phyloP scores from a whole-genome alignment of 148 eudicot genomes.

The Spergularia bocconei region DNA sequence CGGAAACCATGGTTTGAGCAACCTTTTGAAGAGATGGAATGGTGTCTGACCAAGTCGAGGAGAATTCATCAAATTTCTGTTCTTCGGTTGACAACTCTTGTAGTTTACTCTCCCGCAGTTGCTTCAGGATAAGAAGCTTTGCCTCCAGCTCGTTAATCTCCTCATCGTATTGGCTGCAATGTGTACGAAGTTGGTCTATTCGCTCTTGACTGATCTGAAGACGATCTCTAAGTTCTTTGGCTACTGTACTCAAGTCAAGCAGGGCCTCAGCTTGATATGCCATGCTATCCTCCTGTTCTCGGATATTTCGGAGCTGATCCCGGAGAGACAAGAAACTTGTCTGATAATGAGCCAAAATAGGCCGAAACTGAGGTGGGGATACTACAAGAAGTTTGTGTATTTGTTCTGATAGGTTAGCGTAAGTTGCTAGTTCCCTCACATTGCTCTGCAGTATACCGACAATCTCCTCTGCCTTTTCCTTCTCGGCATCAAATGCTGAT shows the following conservation, averaged over 20 bases:
- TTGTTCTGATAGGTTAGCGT: slow-evolving; percentile 20
- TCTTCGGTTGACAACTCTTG: slow-evolving; percentile 19
- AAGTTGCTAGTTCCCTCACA: slow-evolving; percentile 15
- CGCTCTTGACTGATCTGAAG: slow-evolving; percentile 17
- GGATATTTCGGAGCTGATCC: slow-evolving; percentile 17
- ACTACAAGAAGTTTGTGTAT: slow-evolving; percentile 19
- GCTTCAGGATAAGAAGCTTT: slow-evolving; percentile 17
- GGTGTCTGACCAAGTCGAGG: slow-evolving; percentile 18
- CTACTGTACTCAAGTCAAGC: slow-evolving; percentile 9
- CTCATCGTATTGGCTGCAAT: slow-evolving; percentile 15
- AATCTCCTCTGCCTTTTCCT: slow-evolving; percentile 20
- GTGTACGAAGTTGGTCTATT: slow-evolving; percentile 15
- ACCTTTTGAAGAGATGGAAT: slow-evolving; percentile 22
- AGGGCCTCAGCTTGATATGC: slow-evolving; percentile 14
- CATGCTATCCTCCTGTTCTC: slow-evolving; percentile 8
- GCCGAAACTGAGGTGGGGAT: slow-evolving; percentile 24
- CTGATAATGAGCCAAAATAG: slow-evolving; percentile 21
- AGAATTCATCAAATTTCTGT: slow-evolving; percentile 13
- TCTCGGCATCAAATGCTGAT: slow-evolving; percentile 21
- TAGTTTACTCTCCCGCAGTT: slow-evolving; percentile 16
- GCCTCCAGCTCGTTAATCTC: slow-evolving; percentile 18
- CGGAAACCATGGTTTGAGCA: slow-evolving; percentile 20
- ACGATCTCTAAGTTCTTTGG: slow-evolving; percentile 26
- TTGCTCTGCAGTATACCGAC: slow-evolving; percentile 17
- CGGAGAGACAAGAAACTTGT: slow-evolving; percentile 19